These are phyloP conservation scores for Euphrasia confusa DNA, from an alignment of 257 asterid genomes.

Conservation along the genomic window DNA sequence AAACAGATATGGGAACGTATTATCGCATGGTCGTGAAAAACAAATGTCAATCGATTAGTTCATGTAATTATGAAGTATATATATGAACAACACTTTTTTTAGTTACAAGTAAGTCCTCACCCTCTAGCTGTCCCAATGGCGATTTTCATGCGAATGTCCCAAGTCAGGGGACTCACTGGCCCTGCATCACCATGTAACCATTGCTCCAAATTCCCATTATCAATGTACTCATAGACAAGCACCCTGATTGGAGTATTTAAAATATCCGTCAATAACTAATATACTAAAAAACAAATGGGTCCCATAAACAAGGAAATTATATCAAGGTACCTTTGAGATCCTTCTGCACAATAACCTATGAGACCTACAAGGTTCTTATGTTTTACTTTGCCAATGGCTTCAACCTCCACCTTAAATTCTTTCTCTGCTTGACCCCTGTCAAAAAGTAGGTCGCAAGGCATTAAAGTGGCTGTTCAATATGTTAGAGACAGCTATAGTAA, in stretches of 20 bases:
- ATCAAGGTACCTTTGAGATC: constrained; percentile 62
- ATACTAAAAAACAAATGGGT: not conserved
- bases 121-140: constrained; percentile 96
- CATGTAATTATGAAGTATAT: not conserved
- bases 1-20: not conserved
- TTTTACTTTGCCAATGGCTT: constrained; percentile 95
- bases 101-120: constrained; percentile 34
- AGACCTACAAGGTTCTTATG: constrained; percentile 97
- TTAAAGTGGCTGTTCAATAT: constrained; percentile 11
- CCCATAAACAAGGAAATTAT: constrained; percentile 15
- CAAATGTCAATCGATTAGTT: not conserved
- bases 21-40: not conserved
- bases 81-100: not conserved
- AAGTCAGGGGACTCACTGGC: constrained; percentile 78
- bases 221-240: constrained; percentile 88
- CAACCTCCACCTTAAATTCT: constrained; percentile 97
- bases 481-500: not conserved
- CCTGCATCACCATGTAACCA: constrained; percentile 98
- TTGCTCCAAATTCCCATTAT: constrained; percentile 96
- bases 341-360: constrained; percentile 90
- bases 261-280: constrained; percentile 1
- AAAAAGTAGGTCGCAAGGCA: constrained; percentile 19
- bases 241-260: constrained; percentile 43
- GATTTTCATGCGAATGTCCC: constrained; percentile 91
- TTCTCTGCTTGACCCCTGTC: constrained; percentile 95